Conservation (phyloP, 1,284 basidiomycete species). For the Sporisorium scitamineum region DNA sequence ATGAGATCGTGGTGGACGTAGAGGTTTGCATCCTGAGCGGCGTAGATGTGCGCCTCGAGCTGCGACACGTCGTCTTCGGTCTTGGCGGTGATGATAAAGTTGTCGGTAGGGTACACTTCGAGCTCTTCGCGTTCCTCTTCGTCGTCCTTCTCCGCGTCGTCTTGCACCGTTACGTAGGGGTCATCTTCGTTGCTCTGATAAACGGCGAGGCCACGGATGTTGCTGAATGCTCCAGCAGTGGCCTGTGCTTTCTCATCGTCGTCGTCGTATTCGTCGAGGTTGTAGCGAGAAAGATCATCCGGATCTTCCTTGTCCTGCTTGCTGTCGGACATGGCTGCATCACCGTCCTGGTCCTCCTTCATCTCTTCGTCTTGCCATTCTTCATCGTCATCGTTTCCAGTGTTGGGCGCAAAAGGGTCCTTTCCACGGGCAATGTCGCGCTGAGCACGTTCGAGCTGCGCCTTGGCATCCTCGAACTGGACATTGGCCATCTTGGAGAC, state of each 20-base stretch:
- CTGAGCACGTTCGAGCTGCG: constrained; percentile 77
- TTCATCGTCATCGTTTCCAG: constrained; percentile 49
- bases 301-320: constrained; percentile 70
- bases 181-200: constrained; percentile 93
- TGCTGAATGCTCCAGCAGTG: constrained; percentile 85
- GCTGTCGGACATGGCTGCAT: constrained; percentile 70
- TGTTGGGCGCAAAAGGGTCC: constrained; percentile 48
- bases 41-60: constrained; percentile 75
- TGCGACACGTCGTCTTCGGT: constrained; percentile 97
- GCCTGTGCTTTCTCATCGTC: constrained; percentile 73
- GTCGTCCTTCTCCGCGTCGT: constrained; percentile 76
- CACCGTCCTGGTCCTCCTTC: constrained; percentile 76
- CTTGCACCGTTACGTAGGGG: constrained; percentile 95
- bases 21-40: constrained; percentile 74
- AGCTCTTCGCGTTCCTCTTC: constrained; percentile 88
- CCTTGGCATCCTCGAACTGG: constrained; percentile 86
- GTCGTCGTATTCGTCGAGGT: constrained; percentile 92
- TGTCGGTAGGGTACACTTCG: constrained; percentile 89
- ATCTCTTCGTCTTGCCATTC: constrained; percentile 62
- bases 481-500: constrained; percentile 89
- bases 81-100: constrained; percentile 90
- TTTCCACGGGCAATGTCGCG: constrained; percentile 51
- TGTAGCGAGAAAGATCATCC: constrained; percentile 89
- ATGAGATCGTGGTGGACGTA: constrained; percentile 98
- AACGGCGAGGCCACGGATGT: constrained; percentile 93